Conservation (phyloP, 2,329 filamentous ascomycete genomes). For the Colletotrichum gloeosporioides region DNA sequence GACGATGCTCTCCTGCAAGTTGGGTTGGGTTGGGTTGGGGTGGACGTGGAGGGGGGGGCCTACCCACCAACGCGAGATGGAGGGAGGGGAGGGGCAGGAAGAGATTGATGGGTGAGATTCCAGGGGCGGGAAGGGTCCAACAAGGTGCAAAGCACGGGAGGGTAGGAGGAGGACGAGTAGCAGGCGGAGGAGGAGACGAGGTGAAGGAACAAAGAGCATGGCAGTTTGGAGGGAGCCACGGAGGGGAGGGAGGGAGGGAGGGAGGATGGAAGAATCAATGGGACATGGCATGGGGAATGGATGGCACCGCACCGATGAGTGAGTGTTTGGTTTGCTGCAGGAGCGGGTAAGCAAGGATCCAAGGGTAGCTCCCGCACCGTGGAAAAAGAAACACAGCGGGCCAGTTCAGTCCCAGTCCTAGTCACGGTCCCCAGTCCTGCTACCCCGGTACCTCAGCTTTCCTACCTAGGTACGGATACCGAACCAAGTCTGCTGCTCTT, state of each 20-base stretch:
- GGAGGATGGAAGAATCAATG: not conserved
- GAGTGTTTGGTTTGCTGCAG: constrained; percentile 35
- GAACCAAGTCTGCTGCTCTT: not conserved
- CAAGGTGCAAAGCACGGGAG: not conserved
- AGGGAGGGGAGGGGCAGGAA: not conserved
- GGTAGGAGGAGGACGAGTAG: not conserved
- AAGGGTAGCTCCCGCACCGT: constrained; percentile 32
- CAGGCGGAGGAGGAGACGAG: not conserved
- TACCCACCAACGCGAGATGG: constrained; percentile 1
- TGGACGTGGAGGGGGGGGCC: not conserved
- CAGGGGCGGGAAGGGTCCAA: not conserved
- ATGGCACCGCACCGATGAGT: not conserved
- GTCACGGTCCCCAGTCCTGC: not conserved
- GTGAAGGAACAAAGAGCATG: not conserved
- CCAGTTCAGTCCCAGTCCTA: not conserved
- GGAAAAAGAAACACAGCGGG: constrained; percentile 8
- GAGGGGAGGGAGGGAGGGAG: not conserved
- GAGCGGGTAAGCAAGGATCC: constrained; percentile 46
- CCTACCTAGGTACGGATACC: not conserved
- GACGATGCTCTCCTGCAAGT: constrained; percentile 18
- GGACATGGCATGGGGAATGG: not conserved
- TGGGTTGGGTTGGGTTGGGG: not conserved
- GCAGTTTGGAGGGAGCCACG: not conserved
- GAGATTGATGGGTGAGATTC: not conserved
- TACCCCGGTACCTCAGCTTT: not conserved